A percentile compares a stretch with the other conserved stretches of the same genome.
phyloP scores from a whole-genome alignment of 1,284 basidiomycete species.

The Kwoniella shivajii region DNA sequence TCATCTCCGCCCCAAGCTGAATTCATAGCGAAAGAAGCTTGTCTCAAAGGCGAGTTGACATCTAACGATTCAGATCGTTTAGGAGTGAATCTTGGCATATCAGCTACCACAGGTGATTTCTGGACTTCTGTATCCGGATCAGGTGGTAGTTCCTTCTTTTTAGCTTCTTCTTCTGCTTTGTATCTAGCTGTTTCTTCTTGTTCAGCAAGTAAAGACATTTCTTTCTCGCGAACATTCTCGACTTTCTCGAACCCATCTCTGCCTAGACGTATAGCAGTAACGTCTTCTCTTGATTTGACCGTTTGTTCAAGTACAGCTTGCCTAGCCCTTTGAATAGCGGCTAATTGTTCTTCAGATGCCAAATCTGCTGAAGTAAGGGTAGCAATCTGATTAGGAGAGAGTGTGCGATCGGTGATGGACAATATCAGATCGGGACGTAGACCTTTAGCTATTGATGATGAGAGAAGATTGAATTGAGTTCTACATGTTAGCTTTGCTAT shows the following conservation, averaged over 20 bases:
- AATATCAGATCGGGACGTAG: slow-evolving; percentile 32
- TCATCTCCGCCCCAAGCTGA: slow-evolving; percentile 10
- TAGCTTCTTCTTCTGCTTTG: slow-evolving; percentile 8
- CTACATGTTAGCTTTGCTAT: slow-evolving; percentile 21
- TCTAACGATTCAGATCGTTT: slow-evolving; percentile 10
- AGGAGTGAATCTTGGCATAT: slow-evolving; percentile 1
- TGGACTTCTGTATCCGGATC: neutral
- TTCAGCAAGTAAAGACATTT: slow-evolving; percentile 24
- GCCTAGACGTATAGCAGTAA: slow-evolving; percentile 31
- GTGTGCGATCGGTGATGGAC: slow-evolving; percentile 21
- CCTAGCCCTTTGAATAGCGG: slow-evolving; percentile 37
- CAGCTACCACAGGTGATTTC: slow-evolving; percentile 3
- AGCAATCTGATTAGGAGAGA: slow-evolving; percentile 38
- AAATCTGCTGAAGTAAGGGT: slow-evolving; percentile 39
- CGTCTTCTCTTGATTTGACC: slow-evolving; percentile 35
- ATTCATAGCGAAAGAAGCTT: neutral
- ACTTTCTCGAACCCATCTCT: slow-evolving; percentile 47
- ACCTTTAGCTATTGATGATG: slow-evolving; percentile 33
- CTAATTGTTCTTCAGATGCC: slow-evolving; percentile 40
- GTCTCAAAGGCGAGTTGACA: slow-evolving; percentile 13
- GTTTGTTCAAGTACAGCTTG: slow-evolving; percentile 39
- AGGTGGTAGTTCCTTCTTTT: neutral
- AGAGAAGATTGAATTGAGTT: slow-evolving; percentile 45
- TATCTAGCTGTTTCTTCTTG: slow-evolving; percentile 21
- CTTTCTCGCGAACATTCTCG: slow-evolving; percentile 32